Conservation (phyloP, 2,329 filamentous ascomycete species). For the Tricladium varicosporioides region DNA sequence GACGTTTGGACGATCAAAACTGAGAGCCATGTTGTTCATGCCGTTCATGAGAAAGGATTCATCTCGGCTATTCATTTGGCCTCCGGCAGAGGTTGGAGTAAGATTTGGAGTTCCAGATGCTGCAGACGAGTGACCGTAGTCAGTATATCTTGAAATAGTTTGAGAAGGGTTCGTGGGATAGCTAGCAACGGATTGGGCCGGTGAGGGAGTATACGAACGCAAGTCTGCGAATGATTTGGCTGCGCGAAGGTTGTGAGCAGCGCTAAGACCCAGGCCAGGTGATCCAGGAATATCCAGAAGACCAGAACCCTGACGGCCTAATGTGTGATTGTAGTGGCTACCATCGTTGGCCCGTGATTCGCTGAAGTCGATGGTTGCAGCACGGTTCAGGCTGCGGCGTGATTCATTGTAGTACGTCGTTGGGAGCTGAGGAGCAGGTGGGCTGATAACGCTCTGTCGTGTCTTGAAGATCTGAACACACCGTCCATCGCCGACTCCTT, state of each 20-base stretch:
- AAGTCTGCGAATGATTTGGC: conserved; percentile 97
- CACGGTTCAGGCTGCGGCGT: conserved; percentile 82
- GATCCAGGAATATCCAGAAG: conserved; percentile 89
- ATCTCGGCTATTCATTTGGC: conserved; percentile 36
- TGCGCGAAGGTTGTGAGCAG: conserved; percentile 78
- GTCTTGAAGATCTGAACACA: conserved; percentile 87
- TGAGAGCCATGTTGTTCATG: conserved; percentile 58
- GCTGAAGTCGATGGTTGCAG: conserved; percentile 96
- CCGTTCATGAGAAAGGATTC: conserved; percentile 43
- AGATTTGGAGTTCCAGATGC: conserved; percentile 65
- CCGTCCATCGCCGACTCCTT: conserved; percentile 81
- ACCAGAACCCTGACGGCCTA: conserved; percentile 75
- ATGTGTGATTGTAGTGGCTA: conserved; percentile 68
- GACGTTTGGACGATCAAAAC: conserved; percentile 33
- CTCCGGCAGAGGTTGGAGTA: conserved; percentile 79
- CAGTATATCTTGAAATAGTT: conserved; percentile 58
- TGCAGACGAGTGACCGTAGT: conserved; percentile 52
- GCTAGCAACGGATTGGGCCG: conserved; percentile 84
- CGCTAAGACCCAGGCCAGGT: conserved; percentile 60
- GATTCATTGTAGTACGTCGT: conserved; percentile 56
- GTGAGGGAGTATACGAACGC: conserved; percentile 91
- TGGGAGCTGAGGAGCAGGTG: conserved; percentile 39
- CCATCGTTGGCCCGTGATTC: conserved; percentile 67
- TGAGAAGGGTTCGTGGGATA: conserved; percentile 69
- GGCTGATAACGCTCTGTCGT: conserved; percentile 36